Base-by-base conservation (phyloP, 371 early-diverging fungal genomes). In the Chytridium lagenaria region DNA sequence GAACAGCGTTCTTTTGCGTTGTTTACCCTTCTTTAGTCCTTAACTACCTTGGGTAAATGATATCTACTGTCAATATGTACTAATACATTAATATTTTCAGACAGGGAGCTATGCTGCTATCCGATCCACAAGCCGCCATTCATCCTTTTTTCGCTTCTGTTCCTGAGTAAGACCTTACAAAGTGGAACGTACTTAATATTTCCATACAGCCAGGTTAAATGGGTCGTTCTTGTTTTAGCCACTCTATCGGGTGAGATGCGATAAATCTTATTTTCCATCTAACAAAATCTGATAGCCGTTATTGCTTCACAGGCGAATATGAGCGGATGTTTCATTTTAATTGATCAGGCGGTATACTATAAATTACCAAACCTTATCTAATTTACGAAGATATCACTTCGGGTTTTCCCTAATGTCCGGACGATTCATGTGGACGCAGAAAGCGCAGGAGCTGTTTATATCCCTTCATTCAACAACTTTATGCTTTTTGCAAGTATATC, bases 291-390 rank as follows among this genome's bases (percentile, higher is more conserved):
- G 12, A 64, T 59, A 78, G 82, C 87, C 1, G 85, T 87, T 37
- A 83, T 89, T n/a, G 87, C 87, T 16, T 87, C 87, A 15, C 89
- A 89, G 66, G 86, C 88, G 7, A 83, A 85, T 73, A 85, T 89
- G 33, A 81, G 84, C 23, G 87, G 83, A 22, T 83, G 85, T 52
- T 87, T 87, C 73, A 83, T 85, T 5, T 76, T 89, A 34, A 79
- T 89, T 40, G 82, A 82, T 74, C 89, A 89, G 69, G 86, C 84
- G 1, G 82, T 82, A 57, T 61, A 22, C 79, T 66, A 31, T n/a
- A 33, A 40, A 30, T 38, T 5, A 2, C 28, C 38, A n/a, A 33
- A n/a, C 50, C 40, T 34, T 23, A 33, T 39, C 49, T 50, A 2
- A 26, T 44, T 0, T 5, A 19, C n/a, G 1, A 39, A 82, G 82